Evolutionary conservation across 805 yeast species (phyloP).

Genomic region (Sugiyamaella qingdaonensis): DNA sequence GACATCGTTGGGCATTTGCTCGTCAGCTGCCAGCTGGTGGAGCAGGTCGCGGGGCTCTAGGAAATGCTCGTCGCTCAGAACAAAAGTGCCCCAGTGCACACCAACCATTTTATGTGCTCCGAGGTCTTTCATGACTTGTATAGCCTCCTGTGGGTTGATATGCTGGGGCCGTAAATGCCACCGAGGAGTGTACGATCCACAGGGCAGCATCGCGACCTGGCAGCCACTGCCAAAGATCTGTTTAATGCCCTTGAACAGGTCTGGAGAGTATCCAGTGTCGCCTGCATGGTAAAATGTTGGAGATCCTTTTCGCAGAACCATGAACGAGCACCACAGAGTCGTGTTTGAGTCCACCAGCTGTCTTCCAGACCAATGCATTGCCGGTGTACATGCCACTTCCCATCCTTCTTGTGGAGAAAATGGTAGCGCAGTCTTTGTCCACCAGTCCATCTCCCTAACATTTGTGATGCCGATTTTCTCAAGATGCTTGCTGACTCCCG

Average conservation of each 20-base stretch:
- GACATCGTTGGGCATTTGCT: slow-evolving; percentile 38
- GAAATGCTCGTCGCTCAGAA: slow-evolving; percentile 81
- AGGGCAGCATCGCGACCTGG: slow-evolving; percentile 71
- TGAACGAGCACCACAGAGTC: slow-evolving; percentile 85
- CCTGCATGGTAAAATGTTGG: slow-evolving; percentile 89
- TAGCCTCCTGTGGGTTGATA: slow-evolving; percentile 73
- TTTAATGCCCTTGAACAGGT: slow-evolving; percentile 64
- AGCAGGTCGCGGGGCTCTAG: slow-evolving; percentile 72
- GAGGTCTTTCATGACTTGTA: slow-evolving; percentile 61
- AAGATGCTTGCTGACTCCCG: slow-evolving; percentile 63
- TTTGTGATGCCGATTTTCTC: slow-evolving; percentile 55
- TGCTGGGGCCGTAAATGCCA: slow-evolving; percentile 94
- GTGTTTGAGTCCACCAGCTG: slow-evolving; percentile 72
- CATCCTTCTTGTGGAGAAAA: slow-evolving; percentile 38
- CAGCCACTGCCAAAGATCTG: slow-evolving; percentile 56
- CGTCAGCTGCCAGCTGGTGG: slow-evolving; percentile 44
- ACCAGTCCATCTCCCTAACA: slow-evolving; percentile 84
- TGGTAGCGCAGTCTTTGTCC: slow-evolving; percentile 61
- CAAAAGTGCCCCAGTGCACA: slow-evolving; percentile 96
- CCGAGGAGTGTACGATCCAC: slow-evolving; percentile 92
- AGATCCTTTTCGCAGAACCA: slow-evolving; percentile 59
- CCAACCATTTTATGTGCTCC: slow-evolving; percentile 66
- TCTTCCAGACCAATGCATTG: slow-evolving; percentile 93
- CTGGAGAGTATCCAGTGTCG: slow-evolving; percentile 85
- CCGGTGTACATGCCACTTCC: slow-evolving; percentile 84